phyloP scores from a whole-genome alignment of 208 protist genomes.

The Acanthamoeba castellanii region DNA sequence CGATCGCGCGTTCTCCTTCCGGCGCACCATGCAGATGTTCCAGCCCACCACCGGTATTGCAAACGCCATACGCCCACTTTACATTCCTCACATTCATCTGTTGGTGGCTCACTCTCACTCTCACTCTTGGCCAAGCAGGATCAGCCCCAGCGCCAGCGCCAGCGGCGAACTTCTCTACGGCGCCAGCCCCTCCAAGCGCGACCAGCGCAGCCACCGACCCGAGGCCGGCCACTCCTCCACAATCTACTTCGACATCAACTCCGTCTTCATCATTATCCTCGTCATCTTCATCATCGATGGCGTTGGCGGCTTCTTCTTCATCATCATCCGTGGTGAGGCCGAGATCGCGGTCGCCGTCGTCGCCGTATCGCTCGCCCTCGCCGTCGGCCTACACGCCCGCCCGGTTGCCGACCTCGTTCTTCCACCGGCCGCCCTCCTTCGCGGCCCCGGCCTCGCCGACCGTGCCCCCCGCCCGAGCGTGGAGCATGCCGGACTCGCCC shows the following conservation, averaged over 20 bases:
- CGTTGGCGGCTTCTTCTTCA: neutral
- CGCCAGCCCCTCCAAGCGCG: too few relatives aligned
- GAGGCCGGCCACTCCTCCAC: too few relatives aligned
- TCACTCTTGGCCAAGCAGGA: neutral
- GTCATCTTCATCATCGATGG: neutral
- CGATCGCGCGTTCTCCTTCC: neutral
- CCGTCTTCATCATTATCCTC: neutral
- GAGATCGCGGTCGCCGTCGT: neutral
- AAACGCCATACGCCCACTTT: neutral
- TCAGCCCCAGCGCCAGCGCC: neutral
- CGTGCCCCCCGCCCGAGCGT: too few relatives aligned
- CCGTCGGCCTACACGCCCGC: neutral
- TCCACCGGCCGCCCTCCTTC: neutral
- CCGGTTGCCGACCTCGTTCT: neutral
- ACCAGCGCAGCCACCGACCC: too few relatives aligned
- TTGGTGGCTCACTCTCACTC: neutral
- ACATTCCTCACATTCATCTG: neutral
- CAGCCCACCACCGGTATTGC: neutral
- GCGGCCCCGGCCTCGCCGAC: neutral
- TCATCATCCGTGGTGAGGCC: too few relatives aligned
- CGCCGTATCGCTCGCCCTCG: neutral
- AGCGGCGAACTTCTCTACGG: neutral
- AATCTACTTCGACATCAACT: too few relatives aligned
- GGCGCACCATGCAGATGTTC: conserved; percentile 2
- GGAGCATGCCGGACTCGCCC: too few relatives aligned